Evolutionary conservation across 139 green algal species (phyloP), one percentile per base, ranked within the genome.

Genomic region (Parachlorella kessleri): DNA sequence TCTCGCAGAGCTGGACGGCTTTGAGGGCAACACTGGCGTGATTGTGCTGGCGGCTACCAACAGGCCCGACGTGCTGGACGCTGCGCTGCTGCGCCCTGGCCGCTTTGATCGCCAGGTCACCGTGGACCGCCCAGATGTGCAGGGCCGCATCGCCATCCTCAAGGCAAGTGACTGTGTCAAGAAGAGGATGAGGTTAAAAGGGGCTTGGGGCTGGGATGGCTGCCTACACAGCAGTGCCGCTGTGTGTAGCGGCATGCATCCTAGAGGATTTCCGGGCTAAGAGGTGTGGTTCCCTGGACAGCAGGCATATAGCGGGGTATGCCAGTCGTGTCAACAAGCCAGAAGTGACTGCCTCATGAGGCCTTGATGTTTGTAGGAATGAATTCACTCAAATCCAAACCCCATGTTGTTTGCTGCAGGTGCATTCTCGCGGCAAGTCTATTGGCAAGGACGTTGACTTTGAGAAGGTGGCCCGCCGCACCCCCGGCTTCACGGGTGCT

Each of bases 51-150:
- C 96, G 35, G 96, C 96, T 59, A 99, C 96, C 83, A 99, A 98
- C 89, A 85, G 97, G 35, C 95, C 95, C 41, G 97, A 99, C 80
- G 97, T 99, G 72, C 92, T 99, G 79, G 97, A 99, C 86, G 85
- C 89, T 53, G 97, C 97, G 1, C 92, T 99, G 83, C 94, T 99
- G 81, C 96, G 97, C 66, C 97, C 97, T 54, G 97, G 97, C 7
- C 95, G 97, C 71, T 99, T 99, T 83, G 97, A 99, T 75, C 85
- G 95, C 66, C 94, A 98, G 91, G 93, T 98, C 42, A 98, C 94
- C 23, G 94, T 98, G 36, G 94, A 98, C 90, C 86, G 95, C 38
- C 94, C 95, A 24, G 95, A 98, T 77, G 92, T 98, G 53, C 81
- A 92, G 70, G 97, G 97, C 35, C 93, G 97, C 67, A 89, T 95